A percentile compares a stretch with the other conserved stretches of the same genome.
These are phyloP conservation scores for Whalleya microplaca DNA, from an alignment of 2,329 filamentous ascomycete species.

Conservation along the genomic window DNA sequence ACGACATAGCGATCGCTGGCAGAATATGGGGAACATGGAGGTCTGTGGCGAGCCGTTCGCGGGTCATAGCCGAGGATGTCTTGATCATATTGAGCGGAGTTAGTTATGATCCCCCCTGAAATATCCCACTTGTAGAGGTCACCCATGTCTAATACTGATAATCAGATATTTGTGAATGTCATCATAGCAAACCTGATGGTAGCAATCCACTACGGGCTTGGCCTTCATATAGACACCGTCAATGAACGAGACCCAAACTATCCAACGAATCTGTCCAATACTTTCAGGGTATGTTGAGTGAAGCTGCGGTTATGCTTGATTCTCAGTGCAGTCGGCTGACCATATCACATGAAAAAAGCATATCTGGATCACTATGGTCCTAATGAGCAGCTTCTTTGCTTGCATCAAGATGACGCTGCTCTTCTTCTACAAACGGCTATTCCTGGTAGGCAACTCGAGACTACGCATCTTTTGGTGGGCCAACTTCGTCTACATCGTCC, in stretches of 20 bases:
- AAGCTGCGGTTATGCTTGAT: not conserved
- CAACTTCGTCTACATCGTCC: slow-evolving; percentile 29
- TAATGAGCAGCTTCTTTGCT: slow-evolving; percentile 31
- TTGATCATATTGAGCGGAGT: slow-evolving; percentile 29
- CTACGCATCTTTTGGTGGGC: slow-evolving; percentile 32
- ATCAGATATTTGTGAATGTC: slow-evolving; percentile 27
- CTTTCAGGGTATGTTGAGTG: slow-evolving; percentile 27
- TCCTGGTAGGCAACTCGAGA: slow-evolving; percentile 23
- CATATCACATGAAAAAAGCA: slow-evolving; percentile 18
- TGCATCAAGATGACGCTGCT: slow-evolving; percentile 33
- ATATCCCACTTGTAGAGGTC: not conserved
- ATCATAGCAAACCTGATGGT: slow-evolving; percentile 34
- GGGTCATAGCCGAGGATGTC: slow-evolving; percentile 27
- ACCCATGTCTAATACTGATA: slow-evolving; percentile 2
- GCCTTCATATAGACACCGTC: slow-evolving; percentile 27
- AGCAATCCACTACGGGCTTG: slow-evolving; percentile 31
- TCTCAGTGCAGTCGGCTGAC: slow-evolving; percentile 2
- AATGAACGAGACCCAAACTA: slow-evolving; percentile 25
- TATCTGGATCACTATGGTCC: slow-evolving; percentile 34
- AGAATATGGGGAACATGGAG: slow-evolving; percentile 32
- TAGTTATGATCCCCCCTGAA: slow-evolving; percentile 11
- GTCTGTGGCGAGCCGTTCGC: slow-evolving; percentile 20
- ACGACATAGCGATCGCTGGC: slow-evolving; percentile 23
- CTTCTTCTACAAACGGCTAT: slow-evolving; percentile 32
- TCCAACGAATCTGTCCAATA: slow-evolving; percentile 28